These are phyloP conservation scores for Penicillium ochrochloron DNA, from an alignment of 495 filamentous ascomycete species.

Conservation along the genomic window DNA sequence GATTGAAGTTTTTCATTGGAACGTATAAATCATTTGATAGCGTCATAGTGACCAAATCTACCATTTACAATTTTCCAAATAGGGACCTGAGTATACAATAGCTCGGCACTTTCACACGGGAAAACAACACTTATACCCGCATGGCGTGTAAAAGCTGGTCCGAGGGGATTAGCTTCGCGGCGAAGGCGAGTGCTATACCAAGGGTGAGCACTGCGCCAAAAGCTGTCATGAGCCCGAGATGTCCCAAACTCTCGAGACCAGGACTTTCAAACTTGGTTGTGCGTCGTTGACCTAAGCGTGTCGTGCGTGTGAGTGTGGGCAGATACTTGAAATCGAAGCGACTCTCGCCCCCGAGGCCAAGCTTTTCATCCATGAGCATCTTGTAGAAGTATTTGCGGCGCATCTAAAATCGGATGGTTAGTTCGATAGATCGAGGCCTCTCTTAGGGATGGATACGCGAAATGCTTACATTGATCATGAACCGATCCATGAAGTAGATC, in stretches of 20 bases:
- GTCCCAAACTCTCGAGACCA: slow-evolving; percentile 37
- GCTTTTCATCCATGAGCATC: slow-evolving; percentile 59
- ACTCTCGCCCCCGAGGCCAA: slow-evolving; percentile 60
- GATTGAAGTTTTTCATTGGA: not conserved
- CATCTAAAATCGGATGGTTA: slow-evolving; percentile 25
- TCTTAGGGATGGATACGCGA: not conserved
- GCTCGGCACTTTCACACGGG: not conserved
- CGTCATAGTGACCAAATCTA: not conserved
- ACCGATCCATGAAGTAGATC: slow-evolving; percentile 61
- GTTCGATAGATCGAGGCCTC: not conserved
- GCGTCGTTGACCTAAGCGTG: slow-evolving; percentile 37
- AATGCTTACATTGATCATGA: slow-evolving; percentile 55
- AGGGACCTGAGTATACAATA: not conserved
- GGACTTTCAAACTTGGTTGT: slow-evolving; percentile 27
- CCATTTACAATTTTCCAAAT: not conserved
- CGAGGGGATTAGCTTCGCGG: slow-evolving; percentile 24
- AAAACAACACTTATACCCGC: slow-evolving; percentile 5
- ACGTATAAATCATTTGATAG: not conserved
- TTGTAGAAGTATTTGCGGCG: slow-evolving; percentile 58
- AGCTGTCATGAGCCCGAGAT: slow-evolving; percentile 36
- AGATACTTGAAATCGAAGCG: slow-evolving; percentile 70
- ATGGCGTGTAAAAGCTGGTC: slow-evolving; percentile 21
- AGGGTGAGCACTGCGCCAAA: slow-evolving; percentile 26
- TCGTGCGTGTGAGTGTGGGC: slow-evolving; percentile 50
- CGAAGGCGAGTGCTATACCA: slow-evolving; percentile 28